phyloP scores from a whole-genome alignment of 2,329 filamentous ascomycete genomes.

The Acrodontium crateriforme region DNA sequence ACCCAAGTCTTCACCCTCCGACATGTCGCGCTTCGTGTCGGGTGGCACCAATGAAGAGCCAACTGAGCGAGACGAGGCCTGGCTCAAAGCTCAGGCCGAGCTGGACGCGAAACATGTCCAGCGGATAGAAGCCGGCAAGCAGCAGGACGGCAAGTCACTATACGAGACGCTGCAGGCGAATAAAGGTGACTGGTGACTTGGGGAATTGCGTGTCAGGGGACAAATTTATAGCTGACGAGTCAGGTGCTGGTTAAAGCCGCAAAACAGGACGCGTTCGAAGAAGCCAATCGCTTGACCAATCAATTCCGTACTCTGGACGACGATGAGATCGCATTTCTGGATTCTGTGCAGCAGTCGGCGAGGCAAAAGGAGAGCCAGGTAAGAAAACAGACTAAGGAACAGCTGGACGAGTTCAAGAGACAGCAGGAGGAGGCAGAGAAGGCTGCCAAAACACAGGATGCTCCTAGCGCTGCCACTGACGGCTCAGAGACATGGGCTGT shows the following conservation, averaged over 20 bases:
- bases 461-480: constrained; percentile 12
- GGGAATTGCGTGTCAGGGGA: constrained; percentile 1
- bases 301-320: constrained; percentile 68
- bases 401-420: constrained; percentile 44
- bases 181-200: constrained; percentile 44
- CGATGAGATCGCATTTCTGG: constrained; percentile 63
- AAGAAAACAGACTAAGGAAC: constrained; percentile 44
- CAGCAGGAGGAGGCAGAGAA: constrained; percentile 47
- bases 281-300: constrained; percentile 54
- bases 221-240: constrained; percentile 13
- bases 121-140: constrained; percentile 37
- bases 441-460: constrained; percentile 20
- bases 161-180: constrained; percentile 70
- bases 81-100: constrained; percentile 51
- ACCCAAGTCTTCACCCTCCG: too few relatives aligned
- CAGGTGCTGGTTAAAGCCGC: constrained; percentile 39
- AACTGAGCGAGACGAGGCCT: constrained; percentile 39
- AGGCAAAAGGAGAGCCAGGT: constrained; percentile 43
- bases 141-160: constrained; percentile 43
- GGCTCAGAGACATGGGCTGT: constrained; percentile 8
- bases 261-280: constrained; percentile 72
- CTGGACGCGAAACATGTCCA: constrained; percentile 46
- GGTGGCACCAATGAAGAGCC: constrained; percentile 35
- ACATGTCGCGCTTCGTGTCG: constrained; percentile 39
- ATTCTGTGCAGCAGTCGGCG: constrained; percentile 43